Percentiles rank a stretch among this genome's conserved stretches.
Conservation (phyloP, 2,329 filamentous ascomycete genomes). For the Colletotrichum truncatum region DNA sequence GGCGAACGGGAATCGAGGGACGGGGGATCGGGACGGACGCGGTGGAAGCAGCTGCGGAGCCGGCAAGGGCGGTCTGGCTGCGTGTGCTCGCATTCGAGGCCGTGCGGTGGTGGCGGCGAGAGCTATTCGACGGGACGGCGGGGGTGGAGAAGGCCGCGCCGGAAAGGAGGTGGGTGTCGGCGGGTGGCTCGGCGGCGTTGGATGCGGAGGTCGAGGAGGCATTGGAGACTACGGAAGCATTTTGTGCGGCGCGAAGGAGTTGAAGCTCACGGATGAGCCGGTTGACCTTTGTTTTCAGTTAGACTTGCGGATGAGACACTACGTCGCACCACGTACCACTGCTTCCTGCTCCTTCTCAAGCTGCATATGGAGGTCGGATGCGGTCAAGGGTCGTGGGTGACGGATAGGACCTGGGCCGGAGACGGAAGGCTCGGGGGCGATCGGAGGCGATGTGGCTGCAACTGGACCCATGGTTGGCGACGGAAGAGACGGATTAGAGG, state of each 20-base stretch:
- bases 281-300: conserved; percentile 73
- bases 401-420: conserved; percentile 77
- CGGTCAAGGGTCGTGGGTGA: conserved; percentile 87
- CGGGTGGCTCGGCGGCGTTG: conserved; percentile 54
- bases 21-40: conserved; percentile 56
- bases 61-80: conserved; percentile 58
- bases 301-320: background rate
- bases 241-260: conserved; percentile 77
- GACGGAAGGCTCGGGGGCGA: conserved; percentile 46
- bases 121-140: conserved; percentile 59
- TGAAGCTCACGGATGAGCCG: conserved; percentile 90
- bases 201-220: conserved; percentile 69
- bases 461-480: conserved; percentile 43
- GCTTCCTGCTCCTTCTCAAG: conserved; percentile 96
- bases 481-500: conserved; percentile 42
- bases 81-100: conserved; percentile 64
- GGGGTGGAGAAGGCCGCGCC: conserved; percentile 68
- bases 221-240: conserved; percentile 73
- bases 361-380: conserved; percentile 87
- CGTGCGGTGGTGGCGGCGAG: conserved; percentile 65
- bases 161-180: conserved; percentile 63
- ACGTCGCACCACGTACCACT: conserved; percentile 67
- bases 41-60: conserved; percentile 46
- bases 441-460: conserved; percentile 26
- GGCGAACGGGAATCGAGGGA: conserved; percentile 55